Conservation (phyloP, 768 basidiomycete genomes). For the Boletus tomentosulus region DNA sequence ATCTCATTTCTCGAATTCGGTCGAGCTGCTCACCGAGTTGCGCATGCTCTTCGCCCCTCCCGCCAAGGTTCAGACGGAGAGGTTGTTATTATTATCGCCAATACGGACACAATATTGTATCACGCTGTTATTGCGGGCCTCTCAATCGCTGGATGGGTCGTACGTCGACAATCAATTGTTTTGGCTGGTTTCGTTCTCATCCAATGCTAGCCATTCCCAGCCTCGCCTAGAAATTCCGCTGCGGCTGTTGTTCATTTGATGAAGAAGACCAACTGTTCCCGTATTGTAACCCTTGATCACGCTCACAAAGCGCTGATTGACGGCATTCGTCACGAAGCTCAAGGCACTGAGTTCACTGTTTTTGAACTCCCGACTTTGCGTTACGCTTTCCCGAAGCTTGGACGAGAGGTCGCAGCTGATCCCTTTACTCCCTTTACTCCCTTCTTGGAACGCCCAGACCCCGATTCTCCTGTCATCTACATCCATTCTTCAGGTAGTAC, state of each 20-base stretch:
- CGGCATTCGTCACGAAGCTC: constrained; percentile 1
- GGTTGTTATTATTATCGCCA: constrained; percentile 33
- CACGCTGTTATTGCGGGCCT: constrained; percentile 24
- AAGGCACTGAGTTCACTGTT: neutral
- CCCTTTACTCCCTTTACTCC: constrained; percentile 11
- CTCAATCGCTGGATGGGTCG: constrained; percentile 4
- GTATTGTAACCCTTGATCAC: constrained; percentile 10
- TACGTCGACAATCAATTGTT: neutral
- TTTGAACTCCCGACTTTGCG: constrained; percentile 15
- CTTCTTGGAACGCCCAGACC: neutral
- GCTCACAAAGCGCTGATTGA: constrained; percentile 11
- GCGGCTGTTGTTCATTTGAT: constrained; percentile 21
- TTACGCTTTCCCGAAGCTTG: constrained; percentile 36
- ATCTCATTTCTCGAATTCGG: no score
- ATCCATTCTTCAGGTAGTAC: constrained; percentile 36
- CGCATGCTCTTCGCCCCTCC: no score
- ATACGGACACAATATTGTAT: constrained; percentile 28
- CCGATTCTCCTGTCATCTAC: constrained; percentile 11
- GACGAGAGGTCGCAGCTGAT: constrained; percentile 20
- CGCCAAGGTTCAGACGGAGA: constrained; percentile 17
- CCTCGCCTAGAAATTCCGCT: constrained; percentile 22
- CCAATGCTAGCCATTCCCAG: constrained; percentile 18
- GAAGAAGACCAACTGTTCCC: constrained; percentile 14
- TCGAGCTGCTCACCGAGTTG: no score
- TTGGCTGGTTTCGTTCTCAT: constrained; percentile 10